Conservation (phyloP, 495 filamentous ascomycete genomes). For the Lepraria neglecta region DNA sequence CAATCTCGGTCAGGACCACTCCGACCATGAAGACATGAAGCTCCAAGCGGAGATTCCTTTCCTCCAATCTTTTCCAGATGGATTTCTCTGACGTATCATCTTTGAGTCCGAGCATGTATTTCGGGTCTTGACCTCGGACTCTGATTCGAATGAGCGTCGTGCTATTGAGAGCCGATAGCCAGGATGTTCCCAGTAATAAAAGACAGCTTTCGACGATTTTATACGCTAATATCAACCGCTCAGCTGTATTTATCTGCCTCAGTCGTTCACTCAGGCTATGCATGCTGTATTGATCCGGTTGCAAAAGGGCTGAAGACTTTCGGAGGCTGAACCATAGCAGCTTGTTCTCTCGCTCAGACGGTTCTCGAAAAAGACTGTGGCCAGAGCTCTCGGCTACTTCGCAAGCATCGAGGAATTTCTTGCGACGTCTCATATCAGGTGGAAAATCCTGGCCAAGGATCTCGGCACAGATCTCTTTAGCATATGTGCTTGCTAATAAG, state of each 20-base stretch:
- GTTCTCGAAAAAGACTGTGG: background rate
- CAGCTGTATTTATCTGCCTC: background rate
- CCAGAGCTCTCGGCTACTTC: background rate
- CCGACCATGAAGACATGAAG: conserved; percentile 5
- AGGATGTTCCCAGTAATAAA: conserved; percentile 12
- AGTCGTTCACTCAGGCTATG: no score
- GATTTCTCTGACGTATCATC: background rate
- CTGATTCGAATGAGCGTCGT: conserved; percentile 1
- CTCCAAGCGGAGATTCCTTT: background rate
- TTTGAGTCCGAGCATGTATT: conserved; percentile 2
- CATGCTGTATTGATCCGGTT: background rate
- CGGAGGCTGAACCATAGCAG: background rate
- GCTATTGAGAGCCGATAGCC: conserved; percentile 14
- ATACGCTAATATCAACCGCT: conserved; percentile 9
- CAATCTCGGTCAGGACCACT: background rate
- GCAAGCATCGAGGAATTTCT: background rate
- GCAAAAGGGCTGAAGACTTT: background rate
- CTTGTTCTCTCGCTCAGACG: background rate
- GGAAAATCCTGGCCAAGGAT: background rate
- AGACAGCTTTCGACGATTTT: conserved; percentile 6
- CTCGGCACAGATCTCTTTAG: no score
- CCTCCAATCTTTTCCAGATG: background rate
- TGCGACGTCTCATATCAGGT: background rate
- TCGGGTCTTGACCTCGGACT: background rate
- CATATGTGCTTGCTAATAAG: no score